Conservation (phyloP, 2,329 filamentous ascomycete species). For the Colletotrichum sp. region DNA sequence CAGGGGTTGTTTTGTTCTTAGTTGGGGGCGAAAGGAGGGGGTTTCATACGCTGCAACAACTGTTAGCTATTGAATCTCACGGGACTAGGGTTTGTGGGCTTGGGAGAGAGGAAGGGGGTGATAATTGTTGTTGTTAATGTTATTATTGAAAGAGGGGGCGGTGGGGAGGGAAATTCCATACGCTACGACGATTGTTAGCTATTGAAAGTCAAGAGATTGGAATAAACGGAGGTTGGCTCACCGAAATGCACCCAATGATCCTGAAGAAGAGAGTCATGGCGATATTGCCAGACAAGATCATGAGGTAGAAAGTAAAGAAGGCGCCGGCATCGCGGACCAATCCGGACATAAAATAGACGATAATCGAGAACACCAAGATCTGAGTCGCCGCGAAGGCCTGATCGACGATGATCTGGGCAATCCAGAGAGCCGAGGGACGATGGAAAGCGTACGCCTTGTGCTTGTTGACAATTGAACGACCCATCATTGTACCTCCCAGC, state of each 20-base stretch:
- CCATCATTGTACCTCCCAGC: conserved; percentile 76
- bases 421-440: conserved; percentile 81
- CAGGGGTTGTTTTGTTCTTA: too few species aligned
- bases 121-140: too few species aligned
- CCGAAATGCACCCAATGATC: conserved; percentile 65
- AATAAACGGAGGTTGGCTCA: too few species aligned
- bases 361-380: conserved; percentile 75
- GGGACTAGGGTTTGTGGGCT: too few species aligned
- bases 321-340: conserved; percentile 72
- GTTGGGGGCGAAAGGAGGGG: too few species aligned
- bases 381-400: conserved; percentile 73
- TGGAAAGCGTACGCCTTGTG: conserved; percentile 86
- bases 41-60: too few species aligned
- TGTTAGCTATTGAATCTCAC: too few species aligned
- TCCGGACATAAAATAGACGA: conserved; percentile 81
- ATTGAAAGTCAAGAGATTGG: too few species aligned
- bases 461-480: conserved; percentile 80
- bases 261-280: conserved; percentile 81
- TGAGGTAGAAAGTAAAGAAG: conserved; percentile 79
- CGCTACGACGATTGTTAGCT: too few species aligned
- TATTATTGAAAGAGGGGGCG: too few species aligned
- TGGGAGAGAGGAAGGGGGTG: too few species aligned
- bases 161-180: too few species aligned
- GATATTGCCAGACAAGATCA: conserved; percentile 72
- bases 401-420: conserved; percentile 83